phyloP scores from a whole-genome alignment of 2,329 filamentous ascomycete species.

The Microcera coccophila region DNA sequence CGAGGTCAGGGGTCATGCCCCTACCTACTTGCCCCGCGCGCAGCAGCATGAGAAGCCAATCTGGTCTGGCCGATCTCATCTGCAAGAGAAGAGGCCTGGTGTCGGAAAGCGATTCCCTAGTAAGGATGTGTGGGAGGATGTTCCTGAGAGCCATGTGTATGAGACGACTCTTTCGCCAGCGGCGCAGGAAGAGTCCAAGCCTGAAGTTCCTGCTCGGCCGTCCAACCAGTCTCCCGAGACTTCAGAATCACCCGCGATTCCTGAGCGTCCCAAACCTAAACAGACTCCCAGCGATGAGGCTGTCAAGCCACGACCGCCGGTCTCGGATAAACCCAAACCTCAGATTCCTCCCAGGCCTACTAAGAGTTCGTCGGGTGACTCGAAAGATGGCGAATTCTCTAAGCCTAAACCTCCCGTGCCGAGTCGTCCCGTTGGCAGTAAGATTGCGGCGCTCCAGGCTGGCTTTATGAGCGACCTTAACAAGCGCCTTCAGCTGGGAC shows the following conservation, averaged over 20 bases:
- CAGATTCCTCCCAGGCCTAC: slow-evolving; percentile 58
- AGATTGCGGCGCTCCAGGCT: slow-evolving; percentile 86
- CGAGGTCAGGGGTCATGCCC: slow-evolving; percentile 36
- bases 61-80: slow-evolving; percentile 47
- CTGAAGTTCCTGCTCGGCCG: slow-evolving; percentile 31
- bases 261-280: slow-evolving; percentile 53
- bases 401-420: slow-evolving; percentile 85
- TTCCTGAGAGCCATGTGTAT: slow-evolving; percentile 75
- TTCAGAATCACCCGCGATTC: slow-evolving; percentile 44
- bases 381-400: slow-evolving; percentile 41
- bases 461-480: slow-evolving; percentile 93
- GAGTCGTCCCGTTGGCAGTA: slow-evolving; percentile 67
- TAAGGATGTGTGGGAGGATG: slow-evolving; percentile 91
- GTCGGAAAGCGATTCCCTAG: slow-evolving; percentile 77
- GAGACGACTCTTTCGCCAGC: slow-evolving; percentile 64
- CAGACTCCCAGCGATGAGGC: slow-evolving; percentile 36
- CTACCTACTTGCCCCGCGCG: slow-evolving; percentile 27
- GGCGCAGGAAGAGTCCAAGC: slow-evolving; percentile 27
- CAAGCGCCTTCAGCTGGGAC: slow-evolving; percentile 80
- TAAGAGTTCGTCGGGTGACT: slow-evolving; percentile 44
- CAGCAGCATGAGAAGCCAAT: slow-evolving; percentile 37
- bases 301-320: slow-evolving; percentile 36
- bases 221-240: slow-evolving; percentile 37
- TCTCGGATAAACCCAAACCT: slow-evolving; percentile 56
- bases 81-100: slow-evolving; percentile 50